Base-by-base conservation (phyloP, 1,139 yeast genomes). In the Suhomyces chickasaworum region DNA sequence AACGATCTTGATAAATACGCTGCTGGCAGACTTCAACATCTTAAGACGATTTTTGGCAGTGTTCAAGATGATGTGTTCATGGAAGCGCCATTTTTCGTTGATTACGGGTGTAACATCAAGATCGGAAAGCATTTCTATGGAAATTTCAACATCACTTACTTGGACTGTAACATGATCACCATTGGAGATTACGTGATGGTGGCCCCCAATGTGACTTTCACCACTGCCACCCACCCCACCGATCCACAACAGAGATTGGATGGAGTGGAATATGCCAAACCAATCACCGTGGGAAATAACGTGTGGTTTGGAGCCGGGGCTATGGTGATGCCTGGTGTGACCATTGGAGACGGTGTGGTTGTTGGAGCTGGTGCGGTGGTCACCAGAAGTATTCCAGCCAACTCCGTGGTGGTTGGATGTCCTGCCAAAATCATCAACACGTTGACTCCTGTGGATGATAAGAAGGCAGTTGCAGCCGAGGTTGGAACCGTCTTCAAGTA, bases 321-420 rank as follows among this genome's bases (percentile, higher is more conserved):
- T 18, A 68, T 69, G 1, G 72, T 85, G 5, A 64, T 84, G 44
- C 86, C 87, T 2, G 90, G 89, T 2, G 86, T 84, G 12, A 81
- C 78, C 1, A 75, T 85, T 43, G 90, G 90, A 7, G 77, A 80
- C 32, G 78, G 78, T 1, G 72, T 77, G n/a, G 82, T 83, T 0
- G 69, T 85, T 40, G 91, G 84, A 6, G 88, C 90, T 6, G 89
- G 88, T 3, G 66, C 83, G 4, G 83, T 84, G 1, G 89, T 85
- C 21, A 74, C 74, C 30, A 77, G 66, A 52, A 79, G 75, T 51
- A 74, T 84, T 17, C 83, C 86, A 1, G 66, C 76, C 7, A 69
- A 73, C 47, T 64, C 77, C 0, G 77, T 84, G 18, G 83, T 76
- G 15, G 84, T 68, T 10, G 90, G 90, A 0, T 71, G 71, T 22